Evolutionary conservation across 139 green algal species (phyloP).

Genomic region (Chlamydomonas sp.): DNA sequence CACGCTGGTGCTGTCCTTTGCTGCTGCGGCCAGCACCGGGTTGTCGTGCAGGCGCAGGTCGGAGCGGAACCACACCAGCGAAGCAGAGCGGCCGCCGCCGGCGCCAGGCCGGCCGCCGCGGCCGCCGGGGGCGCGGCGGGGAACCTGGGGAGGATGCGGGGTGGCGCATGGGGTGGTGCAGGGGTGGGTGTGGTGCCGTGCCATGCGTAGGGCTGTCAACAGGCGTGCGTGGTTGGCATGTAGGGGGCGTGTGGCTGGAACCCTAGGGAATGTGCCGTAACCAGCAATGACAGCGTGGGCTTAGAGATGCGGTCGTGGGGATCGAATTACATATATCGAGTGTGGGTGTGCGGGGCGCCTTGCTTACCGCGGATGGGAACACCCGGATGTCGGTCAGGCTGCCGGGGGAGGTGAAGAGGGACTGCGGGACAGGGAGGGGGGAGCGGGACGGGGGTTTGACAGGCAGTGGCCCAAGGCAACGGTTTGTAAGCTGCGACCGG

Average conservation of each 20-base stretch:
- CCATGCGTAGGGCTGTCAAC: background rate
- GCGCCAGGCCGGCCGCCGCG: background rate
- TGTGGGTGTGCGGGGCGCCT: no score
- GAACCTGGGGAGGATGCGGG: background rate
- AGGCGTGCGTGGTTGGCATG: background rate
- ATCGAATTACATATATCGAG: no score
- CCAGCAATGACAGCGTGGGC: background rate
- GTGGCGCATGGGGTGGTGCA: background rate
- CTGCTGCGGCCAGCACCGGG: slow-evolving; percentile 54
- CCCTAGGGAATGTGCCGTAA: background rate
- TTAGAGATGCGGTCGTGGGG: no score
- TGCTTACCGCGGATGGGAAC: slow-evolving; percentile 17
- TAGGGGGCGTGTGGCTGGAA: background rate
- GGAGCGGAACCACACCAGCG: slow-evolving; percentile 65
- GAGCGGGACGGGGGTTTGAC: no score
- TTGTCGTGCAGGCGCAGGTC: slow-evolving; percentile 80
- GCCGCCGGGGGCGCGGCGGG: background rate
- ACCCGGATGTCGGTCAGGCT: slow-evolving; percentile 17
- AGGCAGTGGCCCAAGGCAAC: no score
- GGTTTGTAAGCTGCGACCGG: no score
- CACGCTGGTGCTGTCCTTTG: slow-evolving; percentile 35
- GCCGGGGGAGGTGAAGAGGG: background rate
- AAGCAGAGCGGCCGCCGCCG: slow-evolving; percentile 17
- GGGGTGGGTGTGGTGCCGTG: no score
- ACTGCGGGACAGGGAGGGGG: background rate